Evolutionary conservation across 225 moss, liverwort and hornwort species (phyloP).

Genomic region (Physcomitrium patens): DNA sequence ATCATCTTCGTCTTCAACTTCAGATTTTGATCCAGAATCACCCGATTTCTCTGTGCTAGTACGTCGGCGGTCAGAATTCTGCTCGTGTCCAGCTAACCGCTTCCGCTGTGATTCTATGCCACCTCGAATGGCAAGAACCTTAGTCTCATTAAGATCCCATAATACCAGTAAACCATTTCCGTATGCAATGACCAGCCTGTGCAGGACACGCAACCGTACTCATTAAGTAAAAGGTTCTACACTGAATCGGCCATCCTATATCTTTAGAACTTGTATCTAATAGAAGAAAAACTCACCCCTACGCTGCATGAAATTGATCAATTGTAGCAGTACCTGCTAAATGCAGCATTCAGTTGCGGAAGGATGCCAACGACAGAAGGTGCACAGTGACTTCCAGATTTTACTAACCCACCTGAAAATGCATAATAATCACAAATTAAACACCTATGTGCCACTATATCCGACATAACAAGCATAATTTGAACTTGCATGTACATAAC

Average conservation of each 20-base stretch:
- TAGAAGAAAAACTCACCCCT: conserved; percentile 5
- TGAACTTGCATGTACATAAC: conserved; percentile 10
- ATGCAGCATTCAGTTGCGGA: conserved; percentile 85
- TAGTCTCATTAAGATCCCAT: conserved; percentile 92
- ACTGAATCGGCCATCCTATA: conserved; percentile 5
- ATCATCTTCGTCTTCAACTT: conserved; percentile 62
- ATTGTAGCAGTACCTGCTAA: conserved; percentile 65
- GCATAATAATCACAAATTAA: conserved; percentile 22
- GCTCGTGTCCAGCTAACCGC: conserved; percentile 60
- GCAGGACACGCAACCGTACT: conserved; percentile 32
- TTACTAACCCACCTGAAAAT: conserved; percentile 83
- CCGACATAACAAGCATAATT: conserved; percentile 1
- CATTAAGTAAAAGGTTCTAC: background rate
- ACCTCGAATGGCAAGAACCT: conserved; percentile 88
- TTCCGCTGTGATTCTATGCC: conserved; percentile 79
- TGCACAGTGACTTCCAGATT: conserved; percentile 73
- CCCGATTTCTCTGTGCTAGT: conserved; percentile 55
- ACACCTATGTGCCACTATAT: conserved; percentile 9
- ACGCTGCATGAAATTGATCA: background rate
- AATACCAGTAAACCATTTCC: conserved; percentile 86
- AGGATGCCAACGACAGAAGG: conserved; percentile 86
- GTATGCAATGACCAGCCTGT: conserved; percentile 92
- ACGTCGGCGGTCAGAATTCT: conserved; percentile 56
- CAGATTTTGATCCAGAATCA: conserved; percentile 53
- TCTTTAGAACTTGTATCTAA: conserved; percentile 9